A percentile compares a stretch with the other conserved stretches of the same genome.
Conservation (phyloP, 257 asterid genomes). For the Solanum piurae region DNA sequence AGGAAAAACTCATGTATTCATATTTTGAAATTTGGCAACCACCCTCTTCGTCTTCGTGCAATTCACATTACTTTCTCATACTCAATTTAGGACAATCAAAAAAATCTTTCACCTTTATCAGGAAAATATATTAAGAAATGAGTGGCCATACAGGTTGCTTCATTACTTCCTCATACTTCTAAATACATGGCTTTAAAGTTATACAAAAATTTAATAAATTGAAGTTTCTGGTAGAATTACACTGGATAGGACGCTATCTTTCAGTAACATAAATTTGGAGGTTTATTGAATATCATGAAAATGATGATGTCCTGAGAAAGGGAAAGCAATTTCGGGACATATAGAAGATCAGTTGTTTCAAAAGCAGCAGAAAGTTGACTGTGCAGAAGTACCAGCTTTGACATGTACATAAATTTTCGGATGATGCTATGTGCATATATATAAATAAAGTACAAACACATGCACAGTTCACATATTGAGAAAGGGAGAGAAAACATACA, state of each 20-base stretch:
- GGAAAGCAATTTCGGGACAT: neutral
- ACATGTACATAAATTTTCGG: neutral
- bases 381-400: neutral
- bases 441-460: neutral
- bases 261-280: neutral
- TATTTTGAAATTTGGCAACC: neutral
- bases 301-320: neutral
- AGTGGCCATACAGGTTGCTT: neutral
- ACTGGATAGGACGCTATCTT: neutral
- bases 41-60: neutral
- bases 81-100: neutral
- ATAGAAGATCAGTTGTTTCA: neutral
- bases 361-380: neutral
- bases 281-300: neutral
- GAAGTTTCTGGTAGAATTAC: neutral
- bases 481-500: slow-evolving; percentile 34
- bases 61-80: neutral
- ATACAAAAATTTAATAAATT: neutral
- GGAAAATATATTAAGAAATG: neutral
- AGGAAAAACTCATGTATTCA: neutral
- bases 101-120: neutral
- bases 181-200: neutral
- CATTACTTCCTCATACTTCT: neutral
- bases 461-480: neutral
- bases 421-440: neutral